Evolutionary conservation across 768 basidiomycete genomes (phyloP).

Genomic region (Mycena alexandri): DNA sequence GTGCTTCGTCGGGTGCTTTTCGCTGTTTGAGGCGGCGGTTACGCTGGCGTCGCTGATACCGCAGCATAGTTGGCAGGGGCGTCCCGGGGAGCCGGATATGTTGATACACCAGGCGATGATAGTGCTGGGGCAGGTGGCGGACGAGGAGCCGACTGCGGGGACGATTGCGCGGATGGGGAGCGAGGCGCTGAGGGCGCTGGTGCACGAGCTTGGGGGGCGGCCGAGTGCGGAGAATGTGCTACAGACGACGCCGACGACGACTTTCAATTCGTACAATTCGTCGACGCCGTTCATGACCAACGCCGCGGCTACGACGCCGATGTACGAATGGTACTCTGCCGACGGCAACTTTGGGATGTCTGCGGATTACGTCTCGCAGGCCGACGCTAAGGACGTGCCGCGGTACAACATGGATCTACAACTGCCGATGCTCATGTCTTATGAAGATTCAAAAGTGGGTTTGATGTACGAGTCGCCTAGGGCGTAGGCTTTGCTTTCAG

Average conservation of each 20-base stretch:
- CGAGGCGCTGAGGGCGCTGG: slow-evolving; percentile 52
- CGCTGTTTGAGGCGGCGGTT: slow-evolving; percentile 62
- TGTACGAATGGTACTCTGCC: slow-evolving; percentile 33
- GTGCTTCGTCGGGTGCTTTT: slow-evolving; percentile 59
- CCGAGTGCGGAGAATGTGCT: slow-evolving; percentile 32
- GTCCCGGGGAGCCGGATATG: slow-evolving; percentile 52
- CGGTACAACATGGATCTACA: slow-evolving; percentile 30
- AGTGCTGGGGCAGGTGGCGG: slow-evolving; percentile 51
- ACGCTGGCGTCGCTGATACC: slow-evolving; percentile 58
- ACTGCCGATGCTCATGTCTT: slow-evolving; percentile 30
- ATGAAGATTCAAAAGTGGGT: slow-evolving; percentile 31
- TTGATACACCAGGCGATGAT: slow-evolving; percentile 54
- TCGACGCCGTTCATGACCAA: slow-evolving; percentile 26
- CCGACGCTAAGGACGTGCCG: slow-evolving; percentile 18
- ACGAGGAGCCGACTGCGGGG: slow-evolving; percentile 51
- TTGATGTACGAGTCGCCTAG: slow-evolving; percentile 28
- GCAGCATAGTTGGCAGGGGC: slow-evolving; percentile 54
- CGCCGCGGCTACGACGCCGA: slow-evolving; percentile 10
- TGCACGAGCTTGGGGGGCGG: slow-evolving; percentile 41
- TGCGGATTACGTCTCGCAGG: slow-evolving; percentile 16
- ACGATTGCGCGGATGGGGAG: slow-evolving; percentile 56
- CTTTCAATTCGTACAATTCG: slow-evolving; percentile 8
- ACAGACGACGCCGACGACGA: slow-evolving; percentile 23
- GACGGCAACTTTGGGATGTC: slow-evolving; percentile 18
- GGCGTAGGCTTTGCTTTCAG: slow-evolving; percentile 1